Base-by-base conservation (phyloP, 2,329 filamentous ascomycete species). In the Scorias spongiosa region DNA sequence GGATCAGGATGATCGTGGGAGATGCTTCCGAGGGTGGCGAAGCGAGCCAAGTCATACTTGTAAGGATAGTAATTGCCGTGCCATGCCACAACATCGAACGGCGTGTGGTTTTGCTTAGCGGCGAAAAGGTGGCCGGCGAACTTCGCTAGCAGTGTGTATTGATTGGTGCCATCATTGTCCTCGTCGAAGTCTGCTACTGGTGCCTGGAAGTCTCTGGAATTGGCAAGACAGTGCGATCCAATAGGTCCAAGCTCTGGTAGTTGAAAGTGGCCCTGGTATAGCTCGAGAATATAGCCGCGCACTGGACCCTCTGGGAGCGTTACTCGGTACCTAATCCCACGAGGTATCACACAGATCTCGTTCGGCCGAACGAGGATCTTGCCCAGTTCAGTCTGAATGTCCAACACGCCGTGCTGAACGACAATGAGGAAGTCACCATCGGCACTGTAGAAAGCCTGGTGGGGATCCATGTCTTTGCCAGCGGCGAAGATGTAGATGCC, bases 401-500 rank as follows among this genome's bases (percentile, higher is more conserved):
- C 74, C 2, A 84, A 65, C 0, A 71, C 66, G 10, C 80, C 80
- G 49, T 78, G 70, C 47, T 83, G 79, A 0, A 73, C 76, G 2
- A 82, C 68, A 40, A 83, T 78, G 42, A 82, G 63, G 47, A 79
- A 72, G 55, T 83, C 79, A 12, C 80, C 80, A 47, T 84, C 80
- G 0, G 85, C 81, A 2, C 81, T 88, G 69, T 89, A 93, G 60
- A 88, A 93, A 0, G 84, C 84, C 41, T 80, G 70, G 34, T 75
- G 74, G n/a, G 70, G 65, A 41, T 70, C 69, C 87, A 94, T 93
- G 57, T 80, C 78, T 59, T 75, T 80, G 15, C 83, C 84, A 0
- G 81, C 84, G 1, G 82, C 80, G 57, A 84, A 93, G 45, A 91
- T 76, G 61, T 83, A 80, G 47, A 91, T 86, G 17, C 83, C 86